Conservation (phyloP, 2,329 filamentous ascomycete species). For the Talaromyces albobiverticillius region DNA sequence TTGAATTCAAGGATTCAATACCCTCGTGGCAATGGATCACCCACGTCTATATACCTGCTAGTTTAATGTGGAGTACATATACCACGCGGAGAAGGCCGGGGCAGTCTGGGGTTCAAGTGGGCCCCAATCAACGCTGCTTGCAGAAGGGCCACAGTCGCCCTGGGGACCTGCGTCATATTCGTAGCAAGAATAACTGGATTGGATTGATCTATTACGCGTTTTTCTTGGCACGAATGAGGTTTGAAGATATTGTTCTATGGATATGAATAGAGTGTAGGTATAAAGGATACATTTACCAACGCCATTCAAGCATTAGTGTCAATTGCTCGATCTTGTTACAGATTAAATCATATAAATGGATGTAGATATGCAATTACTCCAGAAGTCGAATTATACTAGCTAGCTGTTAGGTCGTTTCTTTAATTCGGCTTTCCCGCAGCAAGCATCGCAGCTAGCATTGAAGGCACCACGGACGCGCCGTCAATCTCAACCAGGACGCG, state of each 20-base stretch:
- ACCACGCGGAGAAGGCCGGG: neutral
- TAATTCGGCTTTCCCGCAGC: neutral
- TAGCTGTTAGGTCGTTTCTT: neutral
- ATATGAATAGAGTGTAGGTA: neutral
- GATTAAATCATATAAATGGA: neutral
- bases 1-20: neutral
- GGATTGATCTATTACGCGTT: no score
- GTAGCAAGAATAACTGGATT: no score
- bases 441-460: constrained; percentile 2
- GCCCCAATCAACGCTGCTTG: neutral
- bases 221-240: no score
- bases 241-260: no score
- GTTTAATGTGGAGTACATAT: neutral
- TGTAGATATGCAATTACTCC: neutral
- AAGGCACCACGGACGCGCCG: neutral
- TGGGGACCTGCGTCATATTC: no score
- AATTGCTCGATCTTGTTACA: neutral
- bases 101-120: neutral
- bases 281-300: neutral
- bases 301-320: neutral
- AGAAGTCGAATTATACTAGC: neutral
- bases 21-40: neutral
- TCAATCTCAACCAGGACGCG: neutral
- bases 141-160: neutral
- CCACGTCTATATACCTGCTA: neutral